Conservation (phyloP, 306 rosid genomes). For the Fragaria ananassa region DNA sequence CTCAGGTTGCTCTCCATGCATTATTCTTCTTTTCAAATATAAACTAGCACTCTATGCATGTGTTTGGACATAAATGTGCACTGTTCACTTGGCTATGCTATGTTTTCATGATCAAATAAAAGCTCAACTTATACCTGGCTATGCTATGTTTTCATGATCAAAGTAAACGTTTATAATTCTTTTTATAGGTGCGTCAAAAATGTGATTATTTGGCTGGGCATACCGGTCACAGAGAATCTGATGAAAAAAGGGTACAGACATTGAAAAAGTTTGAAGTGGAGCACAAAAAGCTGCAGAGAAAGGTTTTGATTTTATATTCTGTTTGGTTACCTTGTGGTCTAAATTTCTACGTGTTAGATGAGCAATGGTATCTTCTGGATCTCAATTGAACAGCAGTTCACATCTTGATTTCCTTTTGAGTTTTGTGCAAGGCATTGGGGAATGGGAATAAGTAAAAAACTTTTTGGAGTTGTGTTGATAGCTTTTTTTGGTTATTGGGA, state of each 20-base stretch:
- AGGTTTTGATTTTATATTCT: conserved; percentile 43
- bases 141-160: neutral
- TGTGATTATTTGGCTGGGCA: conserved; percentile 66
- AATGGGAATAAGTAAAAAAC: neutral
- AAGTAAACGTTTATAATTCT: neutral
- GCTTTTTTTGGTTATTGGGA: neutral
- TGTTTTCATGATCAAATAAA: neutral
- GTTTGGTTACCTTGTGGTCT: neutral
- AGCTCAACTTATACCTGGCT: neutral
- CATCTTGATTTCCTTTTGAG: neutral
- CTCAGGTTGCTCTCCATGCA: conserved; percentile 49
- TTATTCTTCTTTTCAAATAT: neutral
- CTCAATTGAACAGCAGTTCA: neutral
- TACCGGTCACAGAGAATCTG: conserved; percentile 46
- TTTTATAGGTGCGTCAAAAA: conserved; percentile 65
- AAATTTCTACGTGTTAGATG: neutral
- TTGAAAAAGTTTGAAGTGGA: conserved; percentile 49
- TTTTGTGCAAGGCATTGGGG: neutral
- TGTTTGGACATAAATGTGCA: neutral
- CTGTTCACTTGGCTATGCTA: neutral
- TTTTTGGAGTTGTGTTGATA: neutral
- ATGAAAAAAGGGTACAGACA: conserved; percentile 43
- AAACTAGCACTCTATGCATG: neutral
- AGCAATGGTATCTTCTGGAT: neutral
- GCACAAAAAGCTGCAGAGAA: conserved; percentile 49